Evolutionary conservation across 441 rosid genomes (phyloP).

Genomic region (Croton laevigatus): DNA sequence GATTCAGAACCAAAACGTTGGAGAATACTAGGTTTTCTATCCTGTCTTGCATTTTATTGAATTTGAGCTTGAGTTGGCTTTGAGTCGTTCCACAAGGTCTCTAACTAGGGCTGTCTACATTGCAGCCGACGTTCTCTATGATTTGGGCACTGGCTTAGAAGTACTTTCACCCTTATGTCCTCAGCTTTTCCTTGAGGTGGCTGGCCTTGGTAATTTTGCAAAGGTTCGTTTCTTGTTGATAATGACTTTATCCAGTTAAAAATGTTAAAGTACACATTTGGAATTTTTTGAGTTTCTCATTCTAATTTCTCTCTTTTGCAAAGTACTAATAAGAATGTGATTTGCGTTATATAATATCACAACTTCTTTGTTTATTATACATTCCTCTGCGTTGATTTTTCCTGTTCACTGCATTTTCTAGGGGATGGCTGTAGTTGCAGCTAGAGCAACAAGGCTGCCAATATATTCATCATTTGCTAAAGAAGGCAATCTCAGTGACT

Average conservation of each 20-base stretch:
- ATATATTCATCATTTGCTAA: slow-evolving; percentile 95
- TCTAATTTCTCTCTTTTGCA: neutral
- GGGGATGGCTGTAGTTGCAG: slow-evolving; percentile 99
- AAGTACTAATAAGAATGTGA: neutral
- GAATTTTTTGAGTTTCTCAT: neutral
- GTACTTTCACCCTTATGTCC: slow-evolving; percentile 90
- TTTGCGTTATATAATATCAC: slow-evolving; percentile 9
- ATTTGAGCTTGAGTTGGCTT: slow-evolving; percentile 12
- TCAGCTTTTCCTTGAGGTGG: slow-evolving; percentile 87
- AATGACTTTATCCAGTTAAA: neutral
- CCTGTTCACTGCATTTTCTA: slow-evolving; percentile 30
- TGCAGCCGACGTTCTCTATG: slow-evolving; percentile 94
- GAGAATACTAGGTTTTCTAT: slow-evolving; percentile 75
- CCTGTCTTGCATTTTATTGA: slow-evolving; percentile 16
- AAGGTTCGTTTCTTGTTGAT: slow-evolving; percentile 45
- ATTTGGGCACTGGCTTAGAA: slow-evolving; percentile 87
- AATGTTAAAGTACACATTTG: neutral
- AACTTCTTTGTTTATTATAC: neutral
- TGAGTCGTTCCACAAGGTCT: slow-evolving; percentile 13
- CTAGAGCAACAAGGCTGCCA: slow-evolving; percentile 92
- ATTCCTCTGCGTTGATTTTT: slow-evolving; percentile 5
- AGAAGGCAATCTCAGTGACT: slow-evolving; percentile 96
- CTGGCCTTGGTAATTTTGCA: slow-evolving; percentile 94
- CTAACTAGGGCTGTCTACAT: slow-evolving; percentile 18
- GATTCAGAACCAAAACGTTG: slow-evolving; percentile 94